These are phyloP conservation scores for Coniella vitis DNA, from an alignment of 2,329 filamentous ascomycete species.

Conservation along the genomic window DNA sequence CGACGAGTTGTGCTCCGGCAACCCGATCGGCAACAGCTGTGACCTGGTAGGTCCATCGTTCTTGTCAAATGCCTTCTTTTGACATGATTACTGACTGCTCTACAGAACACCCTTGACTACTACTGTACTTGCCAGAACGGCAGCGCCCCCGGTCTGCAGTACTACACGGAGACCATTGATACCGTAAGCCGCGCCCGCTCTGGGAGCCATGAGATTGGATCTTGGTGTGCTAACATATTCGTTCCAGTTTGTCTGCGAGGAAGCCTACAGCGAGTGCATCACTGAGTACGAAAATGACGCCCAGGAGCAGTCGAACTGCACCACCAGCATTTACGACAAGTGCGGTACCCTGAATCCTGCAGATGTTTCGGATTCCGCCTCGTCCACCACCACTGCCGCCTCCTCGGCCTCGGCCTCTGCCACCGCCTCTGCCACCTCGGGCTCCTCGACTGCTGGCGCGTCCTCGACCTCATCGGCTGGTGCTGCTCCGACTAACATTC, in stretches of 20 bases:
- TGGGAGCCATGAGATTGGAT: no score
- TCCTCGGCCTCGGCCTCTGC: slow-evolving; percentile 14
- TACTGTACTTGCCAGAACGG: slow-evolving; percentile 44
- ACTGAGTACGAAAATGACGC: slow-evolving; percentile 32
- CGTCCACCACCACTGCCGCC: slow-evolving; percentile 8
- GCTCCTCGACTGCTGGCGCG: slow-evolving; percentile 16
- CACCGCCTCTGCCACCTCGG: slow-evolving; percentile 19
- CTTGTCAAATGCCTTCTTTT: neutral
- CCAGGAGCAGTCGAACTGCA: slow-evolving; percentile 41
- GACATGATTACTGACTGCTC: slow-evolving; percentile 7
- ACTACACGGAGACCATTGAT: slow-evolving; percentile 46
- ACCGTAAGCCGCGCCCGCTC: slow-evolving; percentile 25
- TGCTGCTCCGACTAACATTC: slow-evolving; percentile 25
- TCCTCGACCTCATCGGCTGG: slow-evolving; percentile 19
- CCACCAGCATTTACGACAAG: slow-evolving; percentile 36
- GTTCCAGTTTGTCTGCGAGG: slow-evolving; percentile 42
- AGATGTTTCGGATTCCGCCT: slow-evolving; percentile 18
- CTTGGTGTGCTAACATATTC: no score
- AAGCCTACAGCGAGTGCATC: slow-evolving; percentile 44
- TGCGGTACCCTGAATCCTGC: slow-evolving; percentile 39
- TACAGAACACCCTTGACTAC: slow-evolving; percentile 38
- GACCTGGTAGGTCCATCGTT: slow-evolving; percentile 32
- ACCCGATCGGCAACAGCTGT: slow-evolving; percentile 37
- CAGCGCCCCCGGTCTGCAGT: slow-evolving; percentile 43
- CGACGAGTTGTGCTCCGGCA: slow-evolving; percentile 36